These are phyloP conservation scores for Setomelanomma holmii DNA, from an alignment of 2,329 filamentous ascomycete species.

Conservation along the genomic window DNA sequence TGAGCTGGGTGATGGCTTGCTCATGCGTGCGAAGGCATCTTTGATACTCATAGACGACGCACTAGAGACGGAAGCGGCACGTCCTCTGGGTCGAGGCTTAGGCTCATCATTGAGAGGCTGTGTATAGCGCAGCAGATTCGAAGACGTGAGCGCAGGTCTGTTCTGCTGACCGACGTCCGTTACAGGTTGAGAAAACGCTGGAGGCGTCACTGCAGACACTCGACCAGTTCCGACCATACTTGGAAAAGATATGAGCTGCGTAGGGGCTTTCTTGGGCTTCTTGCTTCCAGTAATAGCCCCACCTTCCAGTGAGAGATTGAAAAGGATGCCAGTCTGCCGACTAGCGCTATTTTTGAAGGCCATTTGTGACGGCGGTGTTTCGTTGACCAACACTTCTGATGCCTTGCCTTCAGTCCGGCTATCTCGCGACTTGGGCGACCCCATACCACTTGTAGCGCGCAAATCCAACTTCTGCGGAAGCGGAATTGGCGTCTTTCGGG, in stretches of 20 bases:
- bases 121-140: slow-evolving; percentile 25
- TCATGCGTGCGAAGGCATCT: slow-evolving; percentile 28
- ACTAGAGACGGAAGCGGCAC: slow-evolving; percentile 16
- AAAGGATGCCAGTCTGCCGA: slow-evolving; percentile 18
- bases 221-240: too few relatives aligned
- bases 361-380: slow-evolving; percentile 24
- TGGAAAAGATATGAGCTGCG: neutral
- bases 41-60: slow-evolving; percentile 28
- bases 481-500: slow-evolving; percentile 18
- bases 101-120: slow-evolving; percentile 21
- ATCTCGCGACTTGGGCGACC: neutral
- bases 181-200: neutral
- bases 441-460: neutral
- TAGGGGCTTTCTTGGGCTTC: slow-evolving; percentile 1
- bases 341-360: neutral
- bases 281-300: slow-evolving; percentile 2
- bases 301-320: slow-evolving; percentile 7
- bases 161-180: slow-evolving; percentile 5
- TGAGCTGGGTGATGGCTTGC: slow-evolving; percentile 27
- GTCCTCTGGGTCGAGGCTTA: slow-evolving; percentile 17
- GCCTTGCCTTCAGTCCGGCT: neutral
- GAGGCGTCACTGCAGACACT: too few relatives aligned
- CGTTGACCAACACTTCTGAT: slow-evolving; percentile 13
- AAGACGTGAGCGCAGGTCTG: slow-evolving; percentile 15
- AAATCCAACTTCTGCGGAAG: slow-evolving; percentile 14